Conservation (phyloP, 257 asterid species). For the Nicotiana obtusifolia region DNA sequence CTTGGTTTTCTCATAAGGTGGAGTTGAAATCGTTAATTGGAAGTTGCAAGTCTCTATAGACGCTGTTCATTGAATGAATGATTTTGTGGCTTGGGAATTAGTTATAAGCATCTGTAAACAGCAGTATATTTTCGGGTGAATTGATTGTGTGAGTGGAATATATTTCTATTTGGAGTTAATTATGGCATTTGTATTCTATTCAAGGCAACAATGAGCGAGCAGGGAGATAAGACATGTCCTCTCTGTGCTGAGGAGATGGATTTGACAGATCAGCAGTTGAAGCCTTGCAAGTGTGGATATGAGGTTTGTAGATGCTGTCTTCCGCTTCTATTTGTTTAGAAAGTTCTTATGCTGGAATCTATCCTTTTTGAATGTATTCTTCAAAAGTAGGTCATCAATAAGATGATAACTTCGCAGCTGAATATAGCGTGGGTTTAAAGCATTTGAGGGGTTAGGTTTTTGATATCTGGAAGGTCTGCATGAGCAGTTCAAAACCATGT, state of each 20-base stretch:
- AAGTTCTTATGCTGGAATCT: neutral
- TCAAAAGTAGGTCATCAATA: neutral
- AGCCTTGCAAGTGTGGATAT: conserved; percentile 98
- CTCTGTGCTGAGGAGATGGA: conserved; percentile 99
- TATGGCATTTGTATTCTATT: neutral
- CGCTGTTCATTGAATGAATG: neutral
- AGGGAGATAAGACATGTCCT: conserved; percentile 94
- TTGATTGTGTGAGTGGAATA: neutral
- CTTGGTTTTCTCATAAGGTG: neutral
- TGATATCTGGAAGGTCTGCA: neutral
- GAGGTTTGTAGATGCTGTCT: conserved; percentile 39
- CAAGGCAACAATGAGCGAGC: conserved; percentile 77
- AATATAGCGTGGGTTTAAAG: neutral
- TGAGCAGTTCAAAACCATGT: conserved; percentile 4
- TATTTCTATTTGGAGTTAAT: neutral
- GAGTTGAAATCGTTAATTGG: neutral
- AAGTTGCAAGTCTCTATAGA: neutral
- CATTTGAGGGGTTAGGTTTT: neutral
- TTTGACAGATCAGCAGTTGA: conserved; percentile 95
- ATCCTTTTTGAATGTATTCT: neutral
- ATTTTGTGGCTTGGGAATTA: neutral
- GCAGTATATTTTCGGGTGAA: neutral
- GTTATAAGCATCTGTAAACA: neutral
- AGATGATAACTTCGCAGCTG: neutral
- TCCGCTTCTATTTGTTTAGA: neutral